Percentiles rank a stretch among this genome's conserved stretches.
phyloP scores from a whole-genome alignment of 2,329 filamentous ascomycete species.

The Aspergillus versicolor region DNA sequence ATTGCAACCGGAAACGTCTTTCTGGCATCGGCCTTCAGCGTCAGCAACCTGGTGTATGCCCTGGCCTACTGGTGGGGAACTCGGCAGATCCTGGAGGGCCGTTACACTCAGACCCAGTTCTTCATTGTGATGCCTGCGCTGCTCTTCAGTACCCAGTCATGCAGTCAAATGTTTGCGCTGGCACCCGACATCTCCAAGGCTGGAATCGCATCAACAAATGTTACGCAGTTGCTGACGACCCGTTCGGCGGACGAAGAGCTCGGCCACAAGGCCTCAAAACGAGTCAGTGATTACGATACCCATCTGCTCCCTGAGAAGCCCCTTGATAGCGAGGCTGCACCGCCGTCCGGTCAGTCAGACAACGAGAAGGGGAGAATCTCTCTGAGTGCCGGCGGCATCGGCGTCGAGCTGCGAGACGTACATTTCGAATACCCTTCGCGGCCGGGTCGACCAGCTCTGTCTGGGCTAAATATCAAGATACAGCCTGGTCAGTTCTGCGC shows the following conservation, averaged over 20 bases:
- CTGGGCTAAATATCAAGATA: constrained; percentile 57
- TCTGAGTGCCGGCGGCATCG: too few relatives aligned
- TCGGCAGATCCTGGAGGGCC: constrained; percentile 64
- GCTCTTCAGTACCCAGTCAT: constrained; percentile 70
- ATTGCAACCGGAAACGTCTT: constrained; percentile 35
- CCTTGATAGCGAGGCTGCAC: too few relatives aligned
- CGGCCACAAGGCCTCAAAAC: constrained; percentile 9
- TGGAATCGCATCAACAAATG: too few relatives aligned
- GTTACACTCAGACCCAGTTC: constrained; percentile 65
- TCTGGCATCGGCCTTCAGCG: constrained; percentile 42
- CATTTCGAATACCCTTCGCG: constrained; percentile 66
- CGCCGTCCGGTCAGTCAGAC: too few relatives aligned
- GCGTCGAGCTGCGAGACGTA: constrained; percentile 34
- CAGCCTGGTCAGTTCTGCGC: constrained; percentile 43
- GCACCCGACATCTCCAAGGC: constrained; percentile 63
- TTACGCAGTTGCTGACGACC: too few relatives aligned
- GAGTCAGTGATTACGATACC: too few relatives aligned
- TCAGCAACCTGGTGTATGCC: constrained; percentile 67
- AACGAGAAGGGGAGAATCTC: too few relatives aligned
- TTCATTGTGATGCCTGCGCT: constrained; percentile 71
- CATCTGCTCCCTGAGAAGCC: too few relatives aligned
- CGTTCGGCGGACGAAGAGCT: too few relatives aligned
- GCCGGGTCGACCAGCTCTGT: constrained; percentile 59
- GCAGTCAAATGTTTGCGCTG: constrained; percentile 71
- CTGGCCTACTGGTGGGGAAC: constrained; percentile 80